Evolutionary conservation across 345 rosid species (phyloP).

Genomic region (Mallotus nudiflorus): DNA sequence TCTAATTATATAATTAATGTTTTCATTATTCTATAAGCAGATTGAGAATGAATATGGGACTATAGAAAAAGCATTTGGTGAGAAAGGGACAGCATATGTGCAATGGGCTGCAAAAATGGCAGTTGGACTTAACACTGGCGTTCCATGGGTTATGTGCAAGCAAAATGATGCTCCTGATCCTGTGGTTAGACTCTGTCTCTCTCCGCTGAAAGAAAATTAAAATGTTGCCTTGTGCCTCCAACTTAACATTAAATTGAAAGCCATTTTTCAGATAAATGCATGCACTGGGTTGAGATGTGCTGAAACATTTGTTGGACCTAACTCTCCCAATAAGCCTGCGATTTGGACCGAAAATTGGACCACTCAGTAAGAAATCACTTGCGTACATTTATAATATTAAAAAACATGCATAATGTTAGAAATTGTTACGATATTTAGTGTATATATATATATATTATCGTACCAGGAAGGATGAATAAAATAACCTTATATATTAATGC

Average conservation of each 20-base stretch:
- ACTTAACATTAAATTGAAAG: background rate
- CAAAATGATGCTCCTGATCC: constrained; percentile 86
- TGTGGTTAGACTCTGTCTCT: constrained; percentile 46
- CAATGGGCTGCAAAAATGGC: constrained; percentile 79
- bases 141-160: constrained; percentile 95
- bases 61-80: constrained; percentile 48
- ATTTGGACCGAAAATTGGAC: constrained; percentile 97
- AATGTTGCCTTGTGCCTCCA: too few species aligned
- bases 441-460: too few species aligned
- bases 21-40: too few species aligned
- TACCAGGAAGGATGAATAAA: too few species aligned
- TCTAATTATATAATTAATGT: too few species aligned
- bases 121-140: constrained; percentile 67
- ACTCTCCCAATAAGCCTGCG: constrained; percentile 76
- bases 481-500: too few species aligned
- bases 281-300: constrained; percentile 88
- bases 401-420: background rate
- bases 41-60: constrained; percentile 80
- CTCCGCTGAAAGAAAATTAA: too few species aligned
- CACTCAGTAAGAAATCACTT: constrained; percentile 63
- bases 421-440: too few species aligned
- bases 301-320: constrained; percentile 76
- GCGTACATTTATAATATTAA: background rate
- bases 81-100: constrained; percentile 59
- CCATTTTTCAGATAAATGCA: constrained; percentile 57